Percentiles rank a stretch among this genome's conserved stretches.
Evolutionary conservation across 192 early-diverging fungal genomes (phyloP).

Genomic region (Spizellomyces punctatus): DNA sequence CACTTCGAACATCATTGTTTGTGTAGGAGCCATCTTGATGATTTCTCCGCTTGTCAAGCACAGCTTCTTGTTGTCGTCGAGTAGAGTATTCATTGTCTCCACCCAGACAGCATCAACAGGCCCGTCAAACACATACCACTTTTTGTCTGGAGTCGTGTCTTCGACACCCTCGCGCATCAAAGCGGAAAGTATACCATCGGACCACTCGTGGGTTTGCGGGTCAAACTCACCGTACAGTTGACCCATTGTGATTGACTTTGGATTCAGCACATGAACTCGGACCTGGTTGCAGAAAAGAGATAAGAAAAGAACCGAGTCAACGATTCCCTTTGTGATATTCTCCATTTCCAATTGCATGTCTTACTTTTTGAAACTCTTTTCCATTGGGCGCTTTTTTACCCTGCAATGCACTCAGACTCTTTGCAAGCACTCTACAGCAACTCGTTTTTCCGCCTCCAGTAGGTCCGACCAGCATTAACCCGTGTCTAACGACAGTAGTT

Average conservation of each 20-base stretch:
- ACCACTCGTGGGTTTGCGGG: conserved; percentile 65
- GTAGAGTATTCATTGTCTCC: conserved; percentile 63
- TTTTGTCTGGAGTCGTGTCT: conserved; percentile 58
- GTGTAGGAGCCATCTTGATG: conserved; percentile 62
- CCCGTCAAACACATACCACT: conserved; percentile 70
- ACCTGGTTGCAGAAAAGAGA: conserved; percentile 12
- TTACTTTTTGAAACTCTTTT: conserved; percentile 47
- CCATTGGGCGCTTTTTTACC: conserved; percentile 56
- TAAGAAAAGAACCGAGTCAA: neutral
- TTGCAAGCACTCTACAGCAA: conserved; percentile 50
- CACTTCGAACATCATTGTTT: conserved; percentile 71
- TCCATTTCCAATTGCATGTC: neutral
- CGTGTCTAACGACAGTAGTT: conserved; percentile 63
- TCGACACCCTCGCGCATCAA: conserved; percentile 61
- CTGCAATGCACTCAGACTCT: conserved; percentile 44
- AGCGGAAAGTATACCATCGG: conserved; percentile 61
- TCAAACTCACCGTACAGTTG: conserved; percentile 69
- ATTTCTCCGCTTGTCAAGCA: conserved; percentile 66
- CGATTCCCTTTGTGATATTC: neutral
- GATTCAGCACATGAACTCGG: conserved; percentile 58
- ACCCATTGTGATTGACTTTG: conserved; percentile 70
- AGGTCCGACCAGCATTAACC: conserved; percentile 63
- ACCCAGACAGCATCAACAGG: conserved; percentile 71
- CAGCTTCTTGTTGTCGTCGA: conserved; percentile 70
- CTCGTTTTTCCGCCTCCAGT: conserved; percentile 62